Evolutionary conservation across 1,284 basidiomycete genomes (phyloP).

Genomic region (Melampsora abietis-canadensis): DNA sequence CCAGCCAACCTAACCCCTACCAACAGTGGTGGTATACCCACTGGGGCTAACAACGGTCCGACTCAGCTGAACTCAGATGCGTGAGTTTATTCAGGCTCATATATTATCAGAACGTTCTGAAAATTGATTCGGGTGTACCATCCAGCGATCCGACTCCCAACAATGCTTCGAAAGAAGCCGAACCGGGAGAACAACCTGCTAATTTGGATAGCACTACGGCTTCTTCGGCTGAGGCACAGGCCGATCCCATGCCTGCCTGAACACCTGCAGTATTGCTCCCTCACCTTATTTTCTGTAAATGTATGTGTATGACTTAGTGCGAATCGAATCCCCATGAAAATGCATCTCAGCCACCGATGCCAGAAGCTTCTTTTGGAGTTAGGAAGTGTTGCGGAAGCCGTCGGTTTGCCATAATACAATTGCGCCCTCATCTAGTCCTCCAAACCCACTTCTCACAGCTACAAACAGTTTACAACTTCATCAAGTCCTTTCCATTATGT

Average conservation of each 20-base stretch:
- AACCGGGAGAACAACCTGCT: neutral
- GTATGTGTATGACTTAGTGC: slow-evolving; percentile 12
- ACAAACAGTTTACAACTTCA: too few species aligned
- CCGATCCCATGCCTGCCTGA: neutral
- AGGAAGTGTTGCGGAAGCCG: too few species aligned
- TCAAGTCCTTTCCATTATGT: too few species aligned
- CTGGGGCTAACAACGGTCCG: slow-evolving; percentile 4
- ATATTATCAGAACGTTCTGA: neutral
- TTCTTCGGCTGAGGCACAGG: neutral
- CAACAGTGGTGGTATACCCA: slow-evolving; percentile 10
- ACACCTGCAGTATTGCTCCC: neutral
- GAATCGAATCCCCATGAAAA: neutral
- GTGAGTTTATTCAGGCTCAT: slow-evolving; percentile 8
- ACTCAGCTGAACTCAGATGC: slow-evolving; percentile 18
- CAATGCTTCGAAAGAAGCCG: neutral
- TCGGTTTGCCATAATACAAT: too few species aligned
- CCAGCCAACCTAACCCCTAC: slow-evolving; percentile 32
- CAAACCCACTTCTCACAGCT: too few species aligned
- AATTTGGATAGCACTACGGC: neutral
- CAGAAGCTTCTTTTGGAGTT: too few species aligned
- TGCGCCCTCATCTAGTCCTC: too few species aligned
- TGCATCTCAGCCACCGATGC: too few species aligned
- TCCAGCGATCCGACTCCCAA: neutral
- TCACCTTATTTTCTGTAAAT: neutral
- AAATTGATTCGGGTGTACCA: neutral